Evolutionary conservation across 1,139 yeast species (phyloP), one percentile per base, ranked within the genome.

Genomic region (Suhomyces panamericanus): DNA sequence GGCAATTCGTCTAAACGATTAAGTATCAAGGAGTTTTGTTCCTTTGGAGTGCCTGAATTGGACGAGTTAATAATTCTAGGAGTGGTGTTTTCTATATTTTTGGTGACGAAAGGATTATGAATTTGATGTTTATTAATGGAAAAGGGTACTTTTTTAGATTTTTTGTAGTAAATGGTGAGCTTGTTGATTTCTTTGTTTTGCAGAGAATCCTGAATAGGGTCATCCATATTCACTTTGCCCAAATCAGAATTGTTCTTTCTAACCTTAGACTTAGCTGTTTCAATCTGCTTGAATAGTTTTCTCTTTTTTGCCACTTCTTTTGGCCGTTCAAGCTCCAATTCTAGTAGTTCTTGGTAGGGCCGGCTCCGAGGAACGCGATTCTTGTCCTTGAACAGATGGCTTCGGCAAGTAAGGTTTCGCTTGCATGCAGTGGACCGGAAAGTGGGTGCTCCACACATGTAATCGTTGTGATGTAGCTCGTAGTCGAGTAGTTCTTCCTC

Each of bases 401-500:
- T 20, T 27, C 33, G 36, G 41, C 62, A 61, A 32, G 49, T 46
- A 15, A 57, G 41, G 22, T 44, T 52, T 35, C 51, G 40, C 32
- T 47, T 37, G 35, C 63, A 58, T 10, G 40, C 39, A 12, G 48
- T 39, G 10, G 37, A 30, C 31, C 52, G 47, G 20, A 42, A 39
- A 3, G 50, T 45, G 3, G 22, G 29, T 2, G 57, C 63, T 7
- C 60, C 59, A 47, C 63, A 59, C 15, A 50, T 50, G 38, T 50
- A 59, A 35, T 59, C 62, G 32, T 49, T 44, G 31, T 43, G 52
- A 16, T 42, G 49, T 9, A 14, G 12, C 20, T 39, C 43, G 17
- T 35, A 45, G 15, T 39, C 44, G 3, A 10, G n/a, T 15, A 45
- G 12, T 27, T 32, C 36, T 16, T 42, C 39, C 14, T 32, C 12